Percentiles rank a stretch among this genome's conserved stretches.
Conservation (phyloP, 805 yeast species). For the Saccharomycopsis capsularis region DNA sequence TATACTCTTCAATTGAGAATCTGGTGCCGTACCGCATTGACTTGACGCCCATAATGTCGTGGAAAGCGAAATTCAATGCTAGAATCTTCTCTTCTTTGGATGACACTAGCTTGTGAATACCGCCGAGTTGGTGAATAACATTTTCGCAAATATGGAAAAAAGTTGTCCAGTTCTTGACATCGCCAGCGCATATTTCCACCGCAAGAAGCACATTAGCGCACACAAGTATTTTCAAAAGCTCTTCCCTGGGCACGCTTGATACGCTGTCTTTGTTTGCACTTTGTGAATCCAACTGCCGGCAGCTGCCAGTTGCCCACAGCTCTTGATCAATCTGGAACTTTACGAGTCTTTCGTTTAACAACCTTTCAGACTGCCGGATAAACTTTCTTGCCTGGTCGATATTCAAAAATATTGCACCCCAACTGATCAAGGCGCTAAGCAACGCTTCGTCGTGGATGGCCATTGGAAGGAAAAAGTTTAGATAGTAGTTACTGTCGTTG, state of each 20-base stretch:
- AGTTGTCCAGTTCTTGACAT: slow-evolving; percentile 14
- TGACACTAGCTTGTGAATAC: slow-evolving; percentile 3
- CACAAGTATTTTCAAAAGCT: slow-evolving; percentile 4
- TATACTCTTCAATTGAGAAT: slow-evolving; percentile 8
- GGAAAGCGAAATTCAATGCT: slow-evolving; percentile 14
- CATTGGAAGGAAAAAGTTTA: slow-evolving; percentile 16
- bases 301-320: no score
- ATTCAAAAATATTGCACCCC: slow-evolving; percentile 16
- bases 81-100: slow-evolving; percentile 16
- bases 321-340: neutral
- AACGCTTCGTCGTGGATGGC: slow-evolving; percentile 10
- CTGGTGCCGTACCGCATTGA: slow-evolving; percentile 10
- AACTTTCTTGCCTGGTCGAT: neutral
- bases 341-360: neutral
- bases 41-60: slow-evolving; percentile 10
- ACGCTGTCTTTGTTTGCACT: neutral
- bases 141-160: slow-evolving; percentile 5
- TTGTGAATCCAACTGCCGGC: neutral
- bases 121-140: slow-evolving; percentile 11
- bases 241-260: neutral
- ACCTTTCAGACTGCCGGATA: neutral
- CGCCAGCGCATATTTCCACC: slow-evolving; percentile 18
- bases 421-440: slow-evolving; percentile 15
- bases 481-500: slow-evolving; percentile 10
- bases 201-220: slow-evolving; percentile 13